Base-by-base conservation (phyloP, 148 eudicot genomes). In the Rhododendron simsii region DNA sequence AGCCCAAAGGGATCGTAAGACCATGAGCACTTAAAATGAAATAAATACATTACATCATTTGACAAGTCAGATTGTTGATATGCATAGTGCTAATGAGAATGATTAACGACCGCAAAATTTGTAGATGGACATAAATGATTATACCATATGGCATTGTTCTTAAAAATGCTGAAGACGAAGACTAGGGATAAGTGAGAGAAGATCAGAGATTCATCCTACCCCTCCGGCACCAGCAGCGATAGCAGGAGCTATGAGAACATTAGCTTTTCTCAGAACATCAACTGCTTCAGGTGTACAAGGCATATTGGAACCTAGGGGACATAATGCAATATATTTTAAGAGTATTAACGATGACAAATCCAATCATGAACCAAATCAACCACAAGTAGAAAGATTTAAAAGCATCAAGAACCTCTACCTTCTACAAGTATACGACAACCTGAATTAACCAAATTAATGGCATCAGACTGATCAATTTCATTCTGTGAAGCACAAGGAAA, bases 201-300 rank as follows among this genome's bases (percentile, higher is more conserved):
- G 81, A 47, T 51, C 48, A 80, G 84, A 48, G 71, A 87, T 57
- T 81, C 51, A 41, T 65, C 90, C 83, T 92, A 98, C 98, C 98
- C 99, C 99, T 89, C 98, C 98, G 53, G 92, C 95, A 91, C 99
- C 99, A 78, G 98, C 98, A 85, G 99, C 99, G 91, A 95, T 94
- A 77, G 99, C 93, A 86, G 99, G 99, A 85, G 98, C 99, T 88
- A 95, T 89, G 44, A 95, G 87, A 88, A 98, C 95, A 88, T 93
- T 98, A 65, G 96, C 98, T 90, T 95, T 96, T 86, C 95, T 92
- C 82, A 98, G 87, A 76, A 95, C 92, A 85, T 98, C 99, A 87
- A 91, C 93, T 81, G 99, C 99, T 90, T 95, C 99, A 83, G 96
- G 95, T 21, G 95, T 93, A 88, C 98, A 94, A 28, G 99, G 98